phyloP scores from a whole-genome alignment of 2,329 filamentous ascomycete genomes.

The Diaporthe ilicicola region DNA sequence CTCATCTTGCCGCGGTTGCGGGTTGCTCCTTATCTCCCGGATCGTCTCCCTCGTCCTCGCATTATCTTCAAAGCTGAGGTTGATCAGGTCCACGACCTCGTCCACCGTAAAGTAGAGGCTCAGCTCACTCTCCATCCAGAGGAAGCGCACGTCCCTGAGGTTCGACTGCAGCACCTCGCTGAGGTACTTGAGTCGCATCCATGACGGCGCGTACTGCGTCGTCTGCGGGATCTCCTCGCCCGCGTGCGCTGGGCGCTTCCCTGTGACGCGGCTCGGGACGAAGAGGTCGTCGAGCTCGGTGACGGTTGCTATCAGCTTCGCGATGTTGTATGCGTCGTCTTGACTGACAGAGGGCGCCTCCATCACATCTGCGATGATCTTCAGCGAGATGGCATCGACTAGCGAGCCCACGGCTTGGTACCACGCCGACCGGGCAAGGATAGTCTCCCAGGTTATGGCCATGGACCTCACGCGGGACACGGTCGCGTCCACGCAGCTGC shows the following conservation, averaged over 20 bases:
- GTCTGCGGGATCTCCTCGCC: conserved; percentile 60
- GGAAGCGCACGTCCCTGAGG: conserved; percentile 67
- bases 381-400: conserved; percentile 65
- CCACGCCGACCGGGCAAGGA: conserved; percentile 69
- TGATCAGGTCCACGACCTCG: conserved; percentile 70
- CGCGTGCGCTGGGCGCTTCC: conserved; percentile 33
- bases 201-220: conserved; percentile 67
- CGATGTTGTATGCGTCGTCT: conserved; percentile 70
- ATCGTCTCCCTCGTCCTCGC: conserved; percentile 65
- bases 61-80: conserved; percentile 72
- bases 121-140: conserved; percentile 73
- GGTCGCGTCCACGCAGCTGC: conserved; percentile 61
- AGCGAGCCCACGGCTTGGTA: conserved; percentile 69
- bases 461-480: conserved; percentile 61
- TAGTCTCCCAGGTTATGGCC: conserved; percentile 64
- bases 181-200: conserved; percentile 71
- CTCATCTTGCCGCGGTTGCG: conserved; percentile 47
- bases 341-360: conserved; percentile 69
- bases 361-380: conserved; percentile 68
- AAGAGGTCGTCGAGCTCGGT: conserved; percentile 69
- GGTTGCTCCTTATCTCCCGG: conserved; percentile 63
- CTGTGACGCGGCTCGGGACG: conserved; percentile 52
- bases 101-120: conserved; percentile 68
- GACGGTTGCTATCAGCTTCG: conserved; percentile 64
- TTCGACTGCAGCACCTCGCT: conserved; percentile 73